Evolutionary conservation across 768 basidiomycete genomes (phyloP), one percentile per base, ranked within the genome.

Genomic region (Naganishia vaughanmartiniae): DNA sequence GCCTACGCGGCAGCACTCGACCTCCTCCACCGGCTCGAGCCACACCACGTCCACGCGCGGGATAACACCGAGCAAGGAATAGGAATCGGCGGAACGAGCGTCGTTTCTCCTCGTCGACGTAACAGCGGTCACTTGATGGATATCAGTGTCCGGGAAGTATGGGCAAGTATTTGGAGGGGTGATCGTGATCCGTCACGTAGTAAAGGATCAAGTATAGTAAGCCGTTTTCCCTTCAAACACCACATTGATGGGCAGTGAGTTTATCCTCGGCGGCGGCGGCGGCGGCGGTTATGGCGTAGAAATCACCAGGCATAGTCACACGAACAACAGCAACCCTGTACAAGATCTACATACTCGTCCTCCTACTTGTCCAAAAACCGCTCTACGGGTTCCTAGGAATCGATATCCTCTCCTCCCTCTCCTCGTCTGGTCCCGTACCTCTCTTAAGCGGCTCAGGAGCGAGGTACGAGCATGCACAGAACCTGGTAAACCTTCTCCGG

Each of bases 401-500:
- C 36, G 60, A 63, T 26, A n/a, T 63, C 36, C n/a, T 63, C 39
- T 63, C 60, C 39, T 26, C 39, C 24, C 42, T 63, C 33, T 14
- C 30, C 11, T 5, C 55, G 11, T 30, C 57, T 19, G 14, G 17
- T 12, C 14, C 24, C n/a, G 11, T 68, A 3, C 67, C 42, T 26
- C 15, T 42, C 4, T n/a, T 28, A 3, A n/a, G 24, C 1, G 11
- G 21, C 39, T 14, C 31, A 14, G 1, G 7, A 24, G 60, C 24
- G 36, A 26, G 42, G 33, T 51, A 51, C n/a, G 39, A 14, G 12
- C 42, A 63, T 34, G 60, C 39, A 15, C 31, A 17, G 24, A 14
- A 17, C 9, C 15, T 80, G 65, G 36, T 75, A 42, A 36, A 28
- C 21, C 54, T 76, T 28, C 24, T 77, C 12, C 60, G 74, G 76